Conservation (phyloP, 352 stramenopile genomes). For the Globisporangium splendens region DNA sequence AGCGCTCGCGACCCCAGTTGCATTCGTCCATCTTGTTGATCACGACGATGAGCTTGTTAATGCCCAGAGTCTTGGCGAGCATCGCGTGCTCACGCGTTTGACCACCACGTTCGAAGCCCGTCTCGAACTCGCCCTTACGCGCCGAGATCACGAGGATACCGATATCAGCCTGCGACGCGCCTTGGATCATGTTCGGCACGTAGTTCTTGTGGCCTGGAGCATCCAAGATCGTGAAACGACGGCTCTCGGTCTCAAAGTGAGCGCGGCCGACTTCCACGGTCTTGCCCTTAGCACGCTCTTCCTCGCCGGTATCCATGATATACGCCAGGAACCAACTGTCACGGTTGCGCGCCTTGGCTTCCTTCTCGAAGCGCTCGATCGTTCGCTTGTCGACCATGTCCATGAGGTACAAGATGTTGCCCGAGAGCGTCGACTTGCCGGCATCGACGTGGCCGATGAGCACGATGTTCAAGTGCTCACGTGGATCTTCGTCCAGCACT, state of each 20-base stretch:
- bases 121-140: slow-evolving; percentile 98
- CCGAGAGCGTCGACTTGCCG: slow-evolving; percentile 97
- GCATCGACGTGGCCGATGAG: slow-evolving; percentile 99
- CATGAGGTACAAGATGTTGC: slow-evolving; percentile 98
- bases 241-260: slow-evolving; percentile 95
- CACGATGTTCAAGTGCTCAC: slow-evolving; percentile 98
- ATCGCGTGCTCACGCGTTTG: slow-evolving; percentile 99
- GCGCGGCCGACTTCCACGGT: slow-evolving; percentile 91
- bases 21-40: slow-evolving; percentile 99
- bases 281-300: slow-evolving; percentile 94
- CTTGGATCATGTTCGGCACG: slow-evolving; percentile 98
- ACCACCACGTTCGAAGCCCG: slow-evolving; percentile 96
- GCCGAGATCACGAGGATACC: slow-evolving; percentile 96
- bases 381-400: slow-evolving; percentile 99
- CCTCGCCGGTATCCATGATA: slow-evolving; percentile 99
- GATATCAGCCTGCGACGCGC: slow-evolving; percentile 96
- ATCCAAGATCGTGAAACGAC: slow-evolving; percentile 98
- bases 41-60: slow-evolving; percentile 97
- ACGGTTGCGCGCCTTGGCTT: slow-evolving; percentile 92
- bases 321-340: slow-evolving; percentile 95
- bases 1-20: slow-evolving; percentile 93
- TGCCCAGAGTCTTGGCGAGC: slow-evolving; percentile 98
- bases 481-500: slow-evolving; percentile 90
- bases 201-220: slow-evolving; percentile 99
- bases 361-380: slow-evolving; percentile 98